Percentiles rank a stretch among this genome's conserved stretches.
Evolutionary conservation across 2,329 filamentous ascomycete species (phyloP).

Genomic region (Rhynchosporium graminicola): DNA sequence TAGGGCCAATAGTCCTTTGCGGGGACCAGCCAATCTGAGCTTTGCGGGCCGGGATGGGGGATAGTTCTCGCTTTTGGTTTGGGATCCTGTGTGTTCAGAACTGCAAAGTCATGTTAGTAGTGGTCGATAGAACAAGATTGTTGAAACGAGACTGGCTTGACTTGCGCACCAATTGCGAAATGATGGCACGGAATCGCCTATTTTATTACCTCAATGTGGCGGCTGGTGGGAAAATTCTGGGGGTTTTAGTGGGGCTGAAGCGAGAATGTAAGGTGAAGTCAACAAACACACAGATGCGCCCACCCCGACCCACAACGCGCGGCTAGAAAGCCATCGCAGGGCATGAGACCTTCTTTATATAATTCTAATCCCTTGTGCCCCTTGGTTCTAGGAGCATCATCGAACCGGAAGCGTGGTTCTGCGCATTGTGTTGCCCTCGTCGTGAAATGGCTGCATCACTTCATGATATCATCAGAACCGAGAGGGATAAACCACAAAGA

Average conservation of each 20-base stretch:
- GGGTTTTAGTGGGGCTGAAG: slow-evolving; percentile 4
- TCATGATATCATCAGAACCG: not conserved
- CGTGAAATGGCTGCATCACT: not conserved
- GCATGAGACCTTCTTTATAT: not conserved
- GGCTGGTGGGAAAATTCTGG: not conserved
- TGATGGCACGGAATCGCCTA: not conserved
- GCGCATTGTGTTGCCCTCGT: no score
- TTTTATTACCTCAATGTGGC: not conserved
- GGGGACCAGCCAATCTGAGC: not conserved
- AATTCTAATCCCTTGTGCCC: no score
- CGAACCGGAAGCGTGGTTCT: no score
- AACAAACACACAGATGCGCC: not conserved
- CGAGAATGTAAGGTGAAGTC: slow-evolving; percentile 6
- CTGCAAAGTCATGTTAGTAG: slow-evolving; percentile 13
- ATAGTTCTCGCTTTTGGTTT: not conserved
- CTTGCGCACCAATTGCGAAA: not conserved
- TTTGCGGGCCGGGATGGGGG: not conserved
- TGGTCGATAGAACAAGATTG: slow-evolving; percentile 1
- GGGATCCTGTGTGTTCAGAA: slow-evolving; percentile 13
- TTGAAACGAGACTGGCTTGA: slow-evolving; percentile 14
- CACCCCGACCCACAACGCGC: not conserved
- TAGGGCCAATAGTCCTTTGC: not conserved
- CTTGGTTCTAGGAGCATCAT: no score
- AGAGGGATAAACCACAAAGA: no score
- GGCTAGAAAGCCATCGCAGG: no score